Evolutionary conservation across 495 filamentous ascomycete genomes (phyloP).

Genomic region (Bombardia bombarda): DNA sequence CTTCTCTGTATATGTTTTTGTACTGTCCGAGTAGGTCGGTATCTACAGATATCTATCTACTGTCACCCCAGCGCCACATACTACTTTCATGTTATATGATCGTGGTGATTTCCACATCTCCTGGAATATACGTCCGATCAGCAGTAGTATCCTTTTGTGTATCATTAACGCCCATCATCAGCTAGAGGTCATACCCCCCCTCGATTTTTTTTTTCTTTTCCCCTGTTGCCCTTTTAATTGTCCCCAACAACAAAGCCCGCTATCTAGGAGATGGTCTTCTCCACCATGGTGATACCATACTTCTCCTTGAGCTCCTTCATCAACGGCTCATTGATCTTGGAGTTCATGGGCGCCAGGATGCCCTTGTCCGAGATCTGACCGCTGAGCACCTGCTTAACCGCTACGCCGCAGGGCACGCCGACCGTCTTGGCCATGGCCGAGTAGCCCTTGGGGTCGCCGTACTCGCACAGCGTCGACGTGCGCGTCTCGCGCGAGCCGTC

Average conservation of each 20-base stretch:
- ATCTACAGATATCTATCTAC: no score
- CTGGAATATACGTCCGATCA: no score
- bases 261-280: constrained; percentile 26
- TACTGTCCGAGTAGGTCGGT: no score
- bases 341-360: constrained; percentile 72
- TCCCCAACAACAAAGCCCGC: neutral
- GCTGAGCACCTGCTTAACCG: constrained; percentile 75
- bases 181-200: constrained; percentile 3
- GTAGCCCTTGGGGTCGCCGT: constrained; percentile 76
- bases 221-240: constrained; percentile 3
- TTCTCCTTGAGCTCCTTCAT: constrained; percentile 48
- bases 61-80: no score
- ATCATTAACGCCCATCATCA: no score
- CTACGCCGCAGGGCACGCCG: constrained; percentile 36
- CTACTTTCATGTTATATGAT: no score
- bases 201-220: constrained; percentile 3
- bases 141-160: no score
- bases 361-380: constrained; percentile 73
- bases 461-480: constrained; percentile 77
- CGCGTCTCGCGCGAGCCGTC: constrained; percentile 63
- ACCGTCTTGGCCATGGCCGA: constrained; percentile 74
- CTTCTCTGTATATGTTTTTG: no score
- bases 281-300: constrained; percentile 26
- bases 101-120: no score
- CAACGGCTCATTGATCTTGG: constrained; percentile 61